phyloP scores from a whole-genome alignment of 768 basidiomycete genomes.

The Serpula lacrymans region DNA sequence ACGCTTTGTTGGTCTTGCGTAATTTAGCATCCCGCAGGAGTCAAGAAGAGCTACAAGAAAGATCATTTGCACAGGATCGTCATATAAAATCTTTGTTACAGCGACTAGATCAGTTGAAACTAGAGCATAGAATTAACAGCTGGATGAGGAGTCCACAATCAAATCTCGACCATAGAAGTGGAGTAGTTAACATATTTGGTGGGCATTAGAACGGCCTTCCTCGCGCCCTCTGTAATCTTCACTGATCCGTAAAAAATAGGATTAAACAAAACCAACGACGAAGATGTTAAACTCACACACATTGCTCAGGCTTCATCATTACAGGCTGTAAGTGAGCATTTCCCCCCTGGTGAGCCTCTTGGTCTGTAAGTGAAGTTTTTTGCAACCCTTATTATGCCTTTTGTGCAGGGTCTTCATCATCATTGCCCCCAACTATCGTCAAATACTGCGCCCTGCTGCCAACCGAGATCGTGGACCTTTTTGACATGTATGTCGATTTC shows the following conservation, averaged over 20 bases:
- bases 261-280: too few relatives aligned
- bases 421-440: conserved; percentile 43
- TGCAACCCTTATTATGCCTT: too few relatives aligned
- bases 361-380: not conserved
- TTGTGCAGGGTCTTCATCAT: conserved; percentile 9
- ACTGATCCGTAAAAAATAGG: too few relatives aligned
- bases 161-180: too few relatives aligned
- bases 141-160: conserved; percentile 35
- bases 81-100: conserved; percentile 43
- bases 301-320: conserved; percentile 1
- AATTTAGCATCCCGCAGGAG: conserved; percentile 32
- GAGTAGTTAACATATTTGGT: too few relatives aligned
- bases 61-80: conserved; percentile 41
- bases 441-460: conserved; percentile 47
- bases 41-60: conserved; percentile 51
- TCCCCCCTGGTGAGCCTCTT: conserved; percentile 3
- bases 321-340: conserved; percentile 1
- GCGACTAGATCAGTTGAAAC: conserved; percentile 40
- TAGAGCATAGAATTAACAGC: conserved; percentile 38
- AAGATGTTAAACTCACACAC: too few relatives aligned
- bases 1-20: not conserved
- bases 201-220: too few relatives aligned
- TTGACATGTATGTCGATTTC: conserved; percentile 41
- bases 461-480: conserved; percentile 49
- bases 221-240: too few relatives aligned